phyloP scores from a whole-genome alignment of 306 rosid species.

The Biancaea sappan region DNA sequence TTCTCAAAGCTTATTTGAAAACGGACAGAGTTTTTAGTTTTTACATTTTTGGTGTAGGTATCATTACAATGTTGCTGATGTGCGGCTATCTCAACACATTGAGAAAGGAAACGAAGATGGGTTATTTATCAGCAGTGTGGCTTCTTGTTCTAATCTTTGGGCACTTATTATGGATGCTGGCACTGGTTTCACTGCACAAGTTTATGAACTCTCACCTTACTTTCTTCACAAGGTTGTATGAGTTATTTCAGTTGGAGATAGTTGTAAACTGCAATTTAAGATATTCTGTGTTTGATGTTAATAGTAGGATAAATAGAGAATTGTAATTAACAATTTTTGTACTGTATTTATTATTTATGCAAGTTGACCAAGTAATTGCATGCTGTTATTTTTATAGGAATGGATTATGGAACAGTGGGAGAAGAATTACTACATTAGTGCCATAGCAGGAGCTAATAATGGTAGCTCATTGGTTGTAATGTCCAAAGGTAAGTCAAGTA shows the following conservation, averaged over 20 bases:
- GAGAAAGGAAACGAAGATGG: constrained; percentile 88
- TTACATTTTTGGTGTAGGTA: constrained; percentile 52
- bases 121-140: constrained; percentile 77
- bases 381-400: constrained; percentile 55
- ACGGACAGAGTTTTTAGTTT: no score
- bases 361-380: no score
- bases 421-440: constrained; percentile 76
- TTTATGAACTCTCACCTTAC: no score
- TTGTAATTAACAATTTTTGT: no score
- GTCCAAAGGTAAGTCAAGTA: constrained; percentile 73
- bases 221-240: constrained; percentile 84
- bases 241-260: background rate
- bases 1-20: no score
- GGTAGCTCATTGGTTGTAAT: constrained; percentile 88
- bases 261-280: background rate
- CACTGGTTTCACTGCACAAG: constrained; percentile 80
- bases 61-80: constrained; percentile 92
- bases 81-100: constrained; percentile 80
- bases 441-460: constrained; percentile 79
- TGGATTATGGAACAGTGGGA: constrained; percentile 99
- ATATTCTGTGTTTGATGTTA: constrained; percentile 9
- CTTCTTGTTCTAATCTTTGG: constrained; percentile 82
- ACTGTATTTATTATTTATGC: no score
- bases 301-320: no score
- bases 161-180: constrained; percentile 97